These are phyloP conservation scores for Acer campestre DNA, from an alignment of 345 rosid genomes.

Conservation along the genomic window DNA sequence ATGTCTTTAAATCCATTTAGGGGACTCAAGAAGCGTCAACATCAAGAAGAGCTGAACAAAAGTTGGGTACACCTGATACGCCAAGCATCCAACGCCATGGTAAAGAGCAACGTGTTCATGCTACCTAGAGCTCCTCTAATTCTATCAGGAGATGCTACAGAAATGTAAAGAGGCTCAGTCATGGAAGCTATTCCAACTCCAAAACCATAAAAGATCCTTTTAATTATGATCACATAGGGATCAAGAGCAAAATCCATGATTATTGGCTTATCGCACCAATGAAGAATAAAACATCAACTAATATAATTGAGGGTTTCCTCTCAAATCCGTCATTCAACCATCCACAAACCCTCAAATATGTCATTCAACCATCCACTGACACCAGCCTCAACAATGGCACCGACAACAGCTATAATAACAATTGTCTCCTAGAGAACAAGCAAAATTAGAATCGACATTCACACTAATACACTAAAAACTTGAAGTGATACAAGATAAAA, in stretches of 20 bases:
- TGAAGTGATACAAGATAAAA: neutral
- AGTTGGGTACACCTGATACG: too few relatives aligned
- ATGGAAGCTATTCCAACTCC: too few relatives aligned
- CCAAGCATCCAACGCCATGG: too few relatives aligned
- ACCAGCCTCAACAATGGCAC: conserved; percentile 87
- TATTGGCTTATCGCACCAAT: conserved; percentile 27
- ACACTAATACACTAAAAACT: neutral
- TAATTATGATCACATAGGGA: too few relatives aligned
- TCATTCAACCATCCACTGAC: conserved; percentile 15
- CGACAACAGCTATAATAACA: conserved; percentile 86
- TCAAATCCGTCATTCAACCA: conserved; percentile 76
- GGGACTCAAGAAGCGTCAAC: conserved; percentile 81
- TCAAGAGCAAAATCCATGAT: too few relatives aligned
- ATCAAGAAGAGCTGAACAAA: conserved; percentile 48
- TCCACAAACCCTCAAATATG: conserved; percentile 36
- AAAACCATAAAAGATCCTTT: too few relatives aligned
- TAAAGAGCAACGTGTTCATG: too few relatives aligned
- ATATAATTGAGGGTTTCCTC: conserved; percentile 57
- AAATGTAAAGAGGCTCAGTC: too few relatives aligned
- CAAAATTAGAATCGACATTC: neutral
- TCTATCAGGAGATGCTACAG: too few relatives aligned
- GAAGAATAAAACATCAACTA: conserved; percentile 67
- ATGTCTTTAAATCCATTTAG: conserved; percentile 76
- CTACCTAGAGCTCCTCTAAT: too few relatives aligned
- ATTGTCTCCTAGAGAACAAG: conserved; percentile 49